Conservation (phyloP, 257 asterid genomes). For the Petunia axillaris region DNA sequence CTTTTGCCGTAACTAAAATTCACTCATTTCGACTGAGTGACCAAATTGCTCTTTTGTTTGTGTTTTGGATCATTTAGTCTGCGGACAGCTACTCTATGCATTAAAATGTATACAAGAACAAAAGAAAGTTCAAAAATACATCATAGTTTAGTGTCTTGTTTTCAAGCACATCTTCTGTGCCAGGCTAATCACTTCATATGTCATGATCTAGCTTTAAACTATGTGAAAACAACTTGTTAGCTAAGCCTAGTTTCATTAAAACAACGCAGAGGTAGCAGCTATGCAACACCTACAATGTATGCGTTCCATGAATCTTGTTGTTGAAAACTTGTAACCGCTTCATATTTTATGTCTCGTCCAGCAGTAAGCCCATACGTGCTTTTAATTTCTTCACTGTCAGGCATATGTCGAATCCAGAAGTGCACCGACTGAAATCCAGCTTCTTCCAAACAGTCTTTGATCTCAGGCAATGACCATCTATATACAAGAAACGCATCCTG, state of each 20-base stretch:
- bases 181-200: not conserved
- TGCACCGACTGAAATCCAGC: constrained; percentile 83
- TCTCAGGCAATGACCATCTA: constrained; percentile 98
- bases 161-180: not conserved
- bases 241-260: not conserved
- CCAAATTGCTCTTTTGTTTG: not conserved
- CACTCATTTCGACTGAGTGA: not conserved
- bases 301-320: constrained; percentile 99
- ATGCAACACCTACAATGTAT: constrained; percentile 79
- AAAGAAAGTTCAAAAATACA: not conserved
- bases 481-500: not conserved
- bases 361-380: constrained; percentile 64
- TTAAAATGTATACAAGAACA: not conserved
- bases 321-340: constrained; percentile 77
- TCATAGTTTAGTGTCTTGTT: not conserved
- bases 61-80: no score
- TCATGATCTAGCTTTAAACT: not conserved
- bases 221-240: not conserved
- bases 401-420: constrained; percentile 91
- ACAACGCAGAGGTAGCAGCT: constrained; percentile 21
- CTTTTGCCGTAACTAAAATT: not conserved
- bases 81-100: not conserved
- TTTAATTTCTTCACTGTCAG: constrained; percentile 71
- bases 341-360: constrained; percentile 77
- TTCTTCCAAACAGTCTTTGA: constrained; percentile 88